phyloP scores from a whole-genome alignment of 768 basidiomycete genomes.

The Sistotremastrum suecicum region DNA sequence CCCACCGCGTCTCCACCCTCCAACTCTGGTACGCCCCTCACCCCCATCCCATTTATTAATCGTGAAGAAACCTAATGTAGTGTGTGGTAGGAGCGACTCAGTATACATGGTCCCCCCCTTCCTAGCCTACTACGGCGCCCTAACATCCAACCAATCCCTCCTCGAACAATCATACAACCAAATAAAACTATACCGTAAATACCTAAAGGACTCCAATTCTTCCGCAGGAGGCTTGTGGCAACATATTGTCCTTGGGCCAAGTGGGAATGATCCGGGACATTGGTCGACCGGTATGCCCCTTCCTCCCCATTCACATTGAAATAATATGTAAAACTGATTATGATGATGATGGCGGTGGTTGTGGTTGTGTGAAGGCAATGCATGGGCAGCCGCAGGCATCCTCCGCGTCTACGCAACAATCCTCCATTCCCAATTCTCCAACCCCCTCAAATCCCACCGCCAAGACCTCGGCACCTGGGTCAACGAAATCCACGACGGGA shows the following conservation, averaged over 20 bases:
- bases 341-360: neutral
- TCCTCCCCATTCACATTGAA: neutral
- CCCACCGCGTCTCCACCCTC: constrained; percentile 53
- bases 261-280: constrained; percentile 46
- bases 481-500: constrained; percentile 56
- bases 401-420: constrained; percentile 70
- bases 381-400: constrained; percentile 84
- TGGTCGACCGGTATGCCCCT: constrained; percentile 58
- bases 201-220: constrained; percentile 38
- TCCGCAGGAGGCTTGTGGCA: constrained; percentile 51
- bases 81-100: constrained; percentile 49
- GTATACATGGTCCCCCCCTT: constrained; percentile 83
- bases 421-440: constrained; percentile 40
- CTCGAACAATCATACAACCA: constrained; percentile 57
- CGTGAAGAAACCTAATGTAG: neutral
- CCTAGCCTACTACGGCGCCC: constrained; percentile 68
- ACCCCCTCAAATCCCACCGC: constrained; percentile 34
- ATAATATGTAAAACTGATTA: neutral
- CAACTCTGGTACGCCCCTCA: constrained; percentile 48
- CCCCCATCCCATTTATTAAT: neutral
- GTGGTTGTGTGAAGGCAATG: constrained; percentile 39
- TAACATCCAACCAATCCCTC: constrained; percentile 41
- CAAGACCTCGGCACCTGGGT: constrained; percentile 53
- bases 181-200: constrained; percentile 52
- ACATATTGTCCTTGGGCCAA: constrained; percentile 52